Percentiles rank a stretch among this genome's conserved stretches.
These are phyloP conservation scores for Annulohypoxylon moriforme DNA, from an alignment of 495 filamentous ascomycete genomes.

Conservation along the genomic window DNA sequence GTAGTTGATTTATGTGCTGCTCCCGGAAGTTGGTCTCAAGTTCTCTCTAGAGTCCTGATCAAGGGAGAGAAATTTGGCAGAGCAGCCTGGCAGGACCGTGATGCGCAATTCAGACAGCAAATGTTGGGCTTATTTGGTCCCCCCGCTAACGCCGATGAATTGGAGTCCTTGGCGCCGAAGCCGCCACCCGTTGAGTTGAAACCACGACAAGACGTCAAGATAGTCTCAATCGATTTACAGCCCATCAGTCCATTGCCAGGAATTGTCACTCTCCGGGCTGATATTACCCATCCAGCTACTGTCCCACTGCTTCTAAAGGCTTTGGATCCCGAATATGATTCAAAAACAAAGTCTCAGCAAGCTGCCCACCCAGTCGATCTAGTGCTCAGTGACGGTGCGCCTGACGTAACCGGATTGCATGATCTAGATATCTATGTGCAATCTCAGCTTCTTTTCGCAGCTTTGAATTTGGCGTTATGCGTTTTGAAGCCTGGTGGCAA, in stretches of 20 bases:
- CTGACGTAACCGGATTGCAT: constrained; percentile 95
- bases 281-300: constrained; percentile 97
- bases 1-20: constrained; percentile 97
- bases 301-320: constrained; percentile 87
- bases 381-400: constrained; percentile 93
- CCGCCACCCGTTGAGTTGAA: constrained; percentile 49
- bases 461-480: constrained; percentile 89
- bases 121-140: constrained; percentile 60
- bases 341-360: constrained; percentile 60
- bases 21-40: constrained; percentile 96
- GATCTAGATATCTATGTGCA: constrained; percentile 98
- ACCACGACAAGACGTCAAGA: constrained; percentile 82
- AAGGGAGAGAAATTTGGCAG: constrained; percentile 91
- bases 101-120: constrained; percentile 68
- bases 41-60: constrained; percentile 90
- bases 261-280: constrained; percentile 89
- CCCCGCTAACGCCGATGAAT: constrained; percentile 33
- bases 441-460: constrained; percentile 91
- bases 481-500: constrained; percentile 92
- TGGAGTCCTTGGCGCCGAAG: constrained; percentile 38
- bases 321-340: constrained; percentile 78
- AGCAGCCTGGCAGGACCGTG: constrained; percentile 84
- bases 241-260: constrained; percentile 94
- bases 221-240: constrained; percentile 94
- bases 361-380: constrained; percentile 82